These are phyloP conservation scores for Ophiocordyceps camponoti-floridani DNA, from an alignment of 2,329 filamentous ascomycete species.

Conservation along the genomic window DNA sequence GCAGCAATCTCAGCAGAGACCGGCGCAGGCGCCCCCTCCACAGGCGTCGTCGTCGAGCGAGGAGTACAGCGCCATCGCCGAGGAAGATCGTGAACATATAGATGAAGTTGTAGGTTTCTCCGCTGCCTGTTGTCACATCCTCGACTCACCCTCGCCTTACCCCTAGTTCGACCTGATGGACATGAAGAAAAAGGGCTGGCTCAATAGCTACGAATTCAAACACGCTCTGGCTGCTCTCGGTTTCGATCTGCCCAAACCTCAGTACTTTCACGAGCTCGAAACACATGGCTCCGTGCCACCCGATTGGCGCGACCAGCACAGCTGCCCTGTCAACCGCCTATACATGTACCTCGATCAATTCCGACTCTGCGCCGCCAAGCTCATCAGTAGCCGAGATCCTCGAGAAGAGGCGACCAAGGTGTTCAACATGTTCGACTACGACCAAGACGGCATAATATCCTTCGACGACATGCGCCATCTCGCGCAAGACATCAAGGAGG, in stretches of 20 bases:
- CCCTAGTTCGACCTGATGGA: slow-evolving; percentile 82
- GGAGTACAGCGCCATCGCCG: slow-evolving; percentile 37
- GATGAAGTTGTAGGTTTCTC: slow-evolving; percentile 58
- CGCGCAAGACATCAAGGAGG: slow-evolving; percentile 76
- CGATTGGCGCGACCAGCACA: slow-evolving; percentile 30
- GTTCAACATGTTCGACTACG: slow-evolving; percentile 84
- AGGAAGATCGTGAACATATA: slow-evolving; percentile 86
- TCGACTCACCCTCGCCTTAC: slow-evolving; percentile 4
- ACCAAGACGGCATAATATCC: slow-evolving; percentile 79
- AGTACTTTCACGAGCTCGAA: slow-evolving; percentile 67
- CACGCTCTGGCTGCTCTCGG: slow-evolving; percentile 91
- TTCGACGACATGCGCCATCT: slow-evolving; percentile 76
- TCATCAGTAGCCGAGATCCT: slow-evolving; percentile 70
- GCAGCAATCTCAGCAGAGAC: slow-evolving; percentile 4
- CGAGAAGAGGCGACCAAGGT: slow-evolving; percentile 81
- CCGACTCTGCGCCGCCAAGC: slow-evolving; percentile 55
- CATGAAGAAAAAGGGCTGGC: slow-evolving; percentile 80
- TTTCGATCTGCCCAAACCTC: slow-evolving; percentile 75
- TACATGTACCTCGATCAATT: slow-evolving; percentile 37
- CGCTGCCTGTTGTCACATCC: not conserved
- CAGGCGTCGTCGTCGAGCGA: slow-evolving; percentile 18
- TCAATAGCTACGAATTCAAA: slow-evolving; percentile 97
- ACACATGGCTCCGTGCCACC: slow-evolving; percentile 59
- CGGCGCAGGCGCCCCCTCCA: slow-evolving; percentile 13
- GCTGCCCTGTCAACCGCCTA: slow-evolving; percentile 23